Conservation (phyloP, 148 eudicot species). For the Rhododendron ovatum region DNA sequence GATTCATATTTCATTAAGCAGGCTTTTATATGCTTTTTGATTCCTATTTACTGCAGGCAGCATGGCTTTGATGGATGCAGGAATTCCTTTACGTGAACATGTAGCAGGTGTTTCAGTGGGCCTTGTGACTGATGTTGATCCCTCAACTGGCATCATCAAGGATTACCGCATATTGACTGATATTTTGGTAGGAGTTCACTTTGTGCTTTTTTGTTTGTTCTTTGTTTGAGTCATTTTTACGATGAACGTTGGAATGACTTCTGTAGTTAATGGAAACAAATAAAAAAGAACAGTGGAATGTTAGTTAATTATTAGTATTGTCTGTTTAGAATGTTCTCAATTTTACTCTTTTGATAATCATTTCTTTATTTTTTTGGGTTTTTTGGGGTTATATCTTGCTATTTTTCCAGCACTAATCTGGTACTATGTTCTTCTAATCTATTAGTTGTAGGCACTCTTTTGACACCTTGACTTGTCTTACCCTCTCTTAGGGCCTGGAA, state of each 20-base stretch:
- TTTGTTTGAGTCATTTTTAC: background rate
- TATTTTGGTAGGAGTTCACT: conserved; percentile 62
- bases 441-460: background rate
- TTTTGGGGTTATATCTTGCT: background rate
- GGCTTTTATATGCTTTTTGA: background rate
- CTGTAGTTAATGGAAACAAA: background rate
- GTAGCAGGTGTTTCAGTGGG: conserved; percentile 97
- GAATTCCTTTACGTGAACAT: conserved; percentile 78
- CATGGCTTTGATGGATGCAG: conserved; percentile 98
- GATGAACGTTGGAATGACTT: background rate
- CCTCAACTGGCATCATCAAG: conserved; percentile 58
- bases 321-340: background rate
- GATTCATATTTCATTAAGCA: background rate
- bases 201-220: background rate
- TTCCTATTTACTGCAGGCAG: conserved; percentile 47
- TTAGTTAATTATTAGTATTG: background rate
- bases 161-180: conserved; percentile 89
- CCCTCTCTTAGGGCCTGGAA: conserved; percentile 67
- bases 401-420: background rate
- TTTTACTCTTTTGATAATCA: background rate
- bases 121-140: conserved; percentile 78
- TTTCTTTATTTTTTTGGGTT: background rate
- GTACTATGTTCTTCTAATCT: background rate
- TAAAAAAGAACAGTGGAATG: background rate
- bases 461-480: background rate